A percentile compares a stretch with the other conserved stretches of the same genome.
Conservation (phyloP, 768 basidiomycete genomes). For the Amylocystis lapponica region DNA sequence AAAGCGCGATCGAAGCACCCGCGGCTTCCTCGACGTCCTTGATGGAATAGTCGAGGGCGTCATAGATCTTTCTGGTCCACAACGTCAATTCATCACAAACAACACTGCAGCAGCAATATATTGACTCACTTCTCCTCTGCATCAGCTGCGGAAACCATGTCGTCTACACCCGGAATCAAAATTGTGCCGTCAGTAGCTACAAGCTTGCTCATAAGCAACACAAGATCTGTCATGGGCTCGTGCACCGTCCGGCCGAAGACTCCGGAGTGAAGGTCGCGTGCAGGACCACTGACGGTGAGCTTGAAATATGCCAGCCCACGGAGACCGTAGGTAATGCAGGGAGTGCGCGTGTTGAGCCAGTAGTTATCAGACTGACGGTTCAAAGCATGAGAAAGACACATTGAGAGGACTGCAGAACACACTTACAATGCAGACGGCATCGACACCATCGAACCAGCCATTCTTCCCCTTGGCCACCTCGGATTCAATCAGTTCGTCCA, state of each 20-base stretch:
- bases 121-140: conserved; percentile 59
- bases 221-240: conserved; percentile 92
- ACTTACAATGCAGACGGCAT: conserved; percentile 88
- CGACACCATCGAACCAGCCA: conserved; percentile 81
- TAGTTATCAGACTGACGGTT: conserved; percentile 80
- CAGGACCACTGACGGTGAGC: conserved; percentile 76
- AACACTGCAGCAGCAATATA: conserved; percentile 1
- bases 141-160: conserved; percentile 70
- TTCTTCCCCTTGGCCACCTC: conserved; percentile 62
- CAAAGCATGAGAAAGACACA: background rate
- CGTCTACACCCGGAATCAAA: conserved; percentile 82
- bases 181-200: conserved; percentile 78
- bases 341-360: conserved; percentile 83
- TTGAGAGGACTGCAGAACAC: background rate
- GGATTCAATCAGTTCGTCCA: conserved; percentile 77
- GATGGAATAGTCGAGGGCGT: conserved; percentile 64
- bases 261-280: conserved; percentile 86
- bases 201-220: conserved; percentile 78
- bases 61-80: conserved; percentile 54
- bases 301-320: conserved; percentile 88
- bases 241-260: conserved; percentile 77
- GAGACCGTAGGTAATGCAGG: conserved; percentile 80
- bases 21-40: conserved; percentile 70
- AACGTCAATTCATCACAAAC: conserved; percentile 1
- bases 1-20: conserved; percentile 71